Conservation (phyloP, 441 rosid genomes). For the Eutrema salsugineum region DNA sequence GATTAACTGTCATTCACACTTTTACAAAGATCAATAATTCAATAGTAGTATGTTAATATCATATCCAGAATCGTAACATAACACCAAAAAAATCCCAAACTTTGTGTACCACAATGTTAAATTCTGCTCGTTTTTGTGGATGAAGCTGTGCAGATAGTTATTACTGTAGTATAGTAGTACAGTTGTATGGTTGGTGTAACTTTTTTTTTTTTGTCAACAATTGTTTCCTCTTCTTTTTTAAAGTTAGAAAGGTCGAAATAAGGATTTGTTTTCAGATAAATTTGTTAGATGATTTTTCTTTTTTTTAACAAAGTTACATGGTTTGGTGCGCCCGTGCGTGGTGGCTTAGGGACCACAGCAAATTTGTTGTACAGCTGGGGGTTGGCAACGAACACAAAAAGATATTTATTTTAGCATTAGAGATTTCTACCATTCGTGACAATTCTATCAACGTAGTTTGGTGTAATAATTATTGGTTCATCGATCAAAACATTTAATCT, state of each 20-base stretch:
- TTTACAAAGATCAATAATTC: neutral
- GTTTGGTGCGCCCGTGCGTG: slow-evolving; percentile 1
- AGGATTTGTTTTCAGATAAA: too few species aligned
- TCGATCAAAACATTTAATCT: neutral
- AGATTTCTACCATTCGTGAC: neutral
- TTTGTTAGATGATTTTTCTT: neutral
- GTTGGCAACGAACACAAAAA: neutral
- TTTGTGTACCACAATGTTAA: neutral
- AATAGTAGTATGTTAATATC: neutral
- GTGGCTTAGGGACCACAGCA: neutral
- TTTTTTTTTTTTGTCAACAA: too few species aligned
- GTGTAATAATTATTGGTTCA: too few species aligned
- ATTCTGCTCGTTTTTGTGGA: neutral
- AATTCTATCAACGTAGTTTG: neutral
- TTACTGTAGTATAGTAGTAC: neutral
- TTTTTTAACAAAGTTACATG: neutral
- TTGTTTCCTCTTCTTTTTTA: too few species aligned
- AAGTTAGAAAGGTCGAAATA: neutral
- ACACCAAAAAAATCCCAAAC: neutral
- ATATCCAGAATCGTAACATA: neutral
- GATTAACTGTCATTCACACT: neutral
- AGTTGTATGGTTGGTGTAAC: neutral
- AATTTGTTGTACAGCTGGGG: neutral
- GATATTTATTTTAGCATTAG: neutral
- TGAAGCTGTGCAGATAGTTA: neutral